phyloP scores from a whole-genome alignment of 768 basidiomycete genomes.

The Leccinum barrowsii region DNA sequence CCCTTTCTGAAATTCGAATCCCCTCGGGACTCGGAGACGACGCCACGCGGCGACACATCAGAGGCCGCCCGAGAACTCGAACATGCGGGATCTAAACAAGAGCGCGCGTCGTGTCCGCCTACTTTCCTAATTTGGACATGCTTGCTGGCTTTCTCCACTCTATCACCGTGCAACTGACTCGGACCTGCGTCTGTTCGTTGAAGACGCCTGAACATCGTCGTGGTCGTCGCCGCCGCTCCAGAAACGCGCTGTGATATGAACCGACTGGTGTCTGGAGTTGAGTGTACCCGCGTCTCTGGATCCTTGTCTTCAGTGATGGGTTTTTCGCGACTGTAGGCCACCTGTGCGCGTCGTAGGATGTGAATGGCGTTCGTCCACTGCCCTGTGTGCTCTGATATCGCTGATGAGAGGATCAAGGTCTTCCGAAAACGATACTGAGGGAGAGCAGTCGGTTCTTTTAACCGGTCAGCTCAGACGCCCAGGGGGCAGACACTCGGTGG shows the following conservation, averaged over 20 bases:
- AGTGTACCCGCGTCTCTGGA: too few relatives aligned
- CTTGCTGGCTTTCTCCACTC: neutral
- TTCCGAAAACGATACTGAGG: neutral
- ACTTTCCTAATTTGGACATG: conserved; percentile 25
- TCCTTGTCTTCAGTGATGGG: conserved; percentile 1
- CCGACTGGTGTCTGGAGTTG: conserved; percentile 9
- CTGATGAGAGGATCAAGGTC: neutral
- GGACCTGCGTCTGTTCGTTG: too few relatives aligned
- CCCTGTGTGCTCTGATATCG: conserved; percentile 9
- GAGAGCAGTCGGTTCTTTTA: neutral
- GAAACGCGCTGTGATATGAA: conserved; percentile 38
- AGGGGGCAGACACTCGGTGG: neutral
- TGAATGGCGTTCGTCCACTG: neutral
- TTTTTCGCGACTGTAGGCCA: conserved; percentile 32
- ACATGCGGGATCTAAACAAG: neutral
- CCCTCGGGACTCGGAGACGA: too few relatives aligned
- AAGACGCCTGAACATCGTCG: conserved; percentile 22
- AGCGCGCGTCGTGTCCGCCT: neutral
- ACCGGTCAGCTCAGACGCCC: neutral
- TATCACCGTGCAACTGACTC: too few relatives aligned
- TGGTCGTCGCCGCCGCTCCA: conserved; percentile 19
- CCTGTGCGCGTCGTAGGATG: conserved; percentile 37
- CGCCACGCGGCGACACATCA: neutral
- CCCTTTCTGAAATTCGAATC: too few relatives aligned
- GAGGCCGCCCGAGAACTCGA: neutral